Evolutionary conservation across 306 rosid species (phyloP), one percentile per base, ranked within the genome.

Genomic region (Argentina anserina): DNA sequence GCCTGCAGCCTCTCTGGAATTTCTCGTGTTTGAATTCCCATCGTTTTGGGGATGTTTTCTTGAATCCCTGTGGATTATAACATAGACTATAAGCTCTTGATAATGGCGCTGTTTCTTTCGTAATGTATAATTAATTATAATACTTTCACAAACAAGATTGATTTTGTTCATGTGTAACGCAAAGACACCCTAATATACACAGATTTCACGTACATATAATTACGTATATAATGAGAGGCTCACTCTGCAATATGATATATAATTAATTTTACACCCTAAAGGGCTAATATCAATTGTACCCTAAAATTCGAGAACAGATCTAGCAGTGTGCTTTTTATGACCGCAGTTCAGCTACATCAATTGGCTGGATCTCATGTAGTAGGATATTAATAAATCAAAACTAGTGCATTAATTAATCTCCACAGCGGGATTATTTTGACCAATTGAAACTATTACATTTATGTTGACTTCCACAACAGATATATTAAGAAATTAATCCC

Each of bases 11-110:
- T 47, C 81, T 90, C 66, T 80, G 85, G 65, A 92, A 92, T 80
- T 88, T 90, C 78, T 92, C 92, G 49, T 92, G 98, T 88, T 88
- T 84, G 85, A 92, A 92, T 69, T 92, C 95, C 98, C 98, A 92
- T 77, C 81, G 79, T 71, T 88, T 88, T 0, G 94, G 78, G 60
- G 98, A 90, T 59, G 74, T 84, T 83, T 92, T 92, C 79, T 86
- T 92, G 70, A 92, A 92, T 52, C 98, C 96, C 98, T 92, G 77
- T 58, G 64, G 39, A 58, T 26, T 20, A 49, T 21, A 5, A 21
- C n/a, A n/a, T n/a, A n/a, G n/a, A n/a, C n/a, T n/a, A n/a, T n/a
- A n/a, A n/a, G n/a, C n/a, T n/a, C n/a, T n/a, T n/a, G n/a, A n/a
- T n/a, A n/a, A n/a, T n/a, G n/a, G n/a, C n/a, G n/a, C n/a, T n/a